A percentile compares a stretch with the other conserved stretches of the same genome.
Conservation (phyloP, 139 green algal species). For the Deuterostichococcus epilithicus region DNA sequence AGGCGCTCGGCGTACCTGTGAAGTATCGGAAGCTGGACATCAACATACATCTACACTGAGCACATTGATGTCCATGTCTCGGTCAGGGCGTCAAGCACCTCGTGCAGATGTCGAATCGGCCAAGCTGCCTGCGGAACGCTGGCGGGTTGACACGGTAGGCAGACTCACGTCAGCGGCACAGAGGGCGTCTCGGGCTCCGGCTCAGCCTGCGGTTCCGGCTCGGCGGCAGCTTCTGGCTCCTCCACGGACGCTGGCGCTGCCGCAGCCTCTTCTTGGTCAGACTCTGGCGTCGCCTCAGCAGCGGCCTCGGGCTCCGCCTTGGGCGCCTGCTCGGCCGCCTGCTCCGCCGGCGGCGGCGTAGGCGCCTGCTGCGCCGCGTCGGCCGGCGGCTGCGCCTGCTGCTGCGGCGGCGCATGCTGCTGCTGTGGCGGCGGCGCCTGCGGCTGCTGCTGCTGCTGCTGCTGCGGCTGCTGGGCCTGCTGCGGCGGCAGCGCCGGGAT, state of each 20-base stretch:
- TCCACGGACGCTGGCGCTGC: neutral
- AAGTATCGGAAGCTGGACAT: too few relatives aligned
- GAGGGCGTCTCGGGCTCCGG: neutral
- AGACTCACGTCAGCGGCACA: constrained; percentile 13
- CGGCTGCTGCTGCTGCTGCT: constrained; percentile 1
- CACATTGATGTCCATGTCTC: too few relatives aligned
- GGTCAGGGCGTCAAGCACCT: too few relatives aligned
- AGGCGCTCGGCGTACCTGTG: constrained; percentile 24
- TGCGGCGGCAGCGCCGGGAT: neutral
- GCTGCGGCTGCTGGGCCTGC: neutral
- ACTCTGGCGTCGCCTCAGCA: neutral
- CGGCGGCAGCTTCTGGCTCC: neutral
- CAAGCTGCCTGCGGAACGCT: too few relatives aligned
- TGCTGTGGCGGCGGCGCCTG: neutral
- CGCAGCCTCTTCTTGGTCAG: neutral
- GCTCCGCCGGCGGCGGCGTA: constrained; percentile 8
- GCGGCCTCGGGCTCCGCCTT: neutral
- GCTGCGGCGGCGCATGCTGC: neutral
- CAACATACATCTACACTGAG: too few relatives aligned
- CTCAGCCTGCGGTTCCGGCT: constrained; percentile 10
- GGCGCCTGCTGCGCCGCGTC: constrained; percentile 19
- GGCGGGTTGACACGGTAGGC: too few relatives aligned
- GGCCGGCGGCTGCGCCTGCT: neutral
- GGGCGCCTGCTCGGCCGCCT: constrained; percentile 14
- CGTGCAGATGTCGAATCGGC: too few relatives aligned